Evolutionary conservation across 371 early-diverging fungal species (phyloP).

Genomic region (Nematocida sp.): DNA sequence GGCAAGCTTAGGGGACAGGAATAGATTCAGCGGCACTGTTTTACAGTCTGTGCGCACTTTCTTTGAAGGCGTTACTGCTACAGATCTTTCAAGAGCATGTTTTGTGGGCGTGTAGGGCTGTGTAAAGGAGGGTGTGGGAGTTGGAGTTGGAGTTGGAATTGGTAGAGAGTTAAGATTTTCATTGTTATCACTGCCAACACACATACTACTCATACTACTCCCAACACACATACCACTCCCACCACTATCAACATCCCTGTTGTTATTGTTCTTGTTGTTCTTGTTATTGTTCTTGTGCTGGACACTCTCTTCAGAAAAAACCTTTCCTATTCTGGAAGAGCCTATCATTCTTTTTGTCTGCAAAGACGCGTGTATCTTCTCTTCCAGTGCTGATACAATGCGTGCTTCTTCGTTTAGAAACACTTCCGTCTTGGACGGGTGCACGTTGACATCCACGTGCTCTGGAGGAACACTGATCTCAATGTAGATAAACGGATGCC

Average conservation of each 20-base stretch:
- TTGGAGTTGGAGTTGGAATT: neutral
- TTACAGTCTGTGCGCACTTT: conserved; percentile 11
- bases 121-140: neutral
- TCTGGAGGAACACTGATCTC: conserved; percentile 72
- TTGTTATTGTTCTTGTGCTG: neutral
- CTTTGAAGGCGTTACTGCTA: conserved; percentile 4
- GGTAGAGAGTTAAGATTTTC: too few relatives aligned
- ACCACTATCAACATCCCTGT: neutral
- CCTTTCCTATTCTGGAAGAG: neutral
- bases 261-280: neutral
- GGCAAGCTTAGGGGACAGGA: neutral
- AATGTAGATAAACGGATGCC: conserved; percentile 81
- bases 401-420: conserved; percentile 78
- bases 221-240: neutral
- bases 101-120: neutral
- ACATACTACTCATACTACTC: too few relatives aligned
- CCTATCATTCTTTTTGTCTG: conserved; percentile 20
- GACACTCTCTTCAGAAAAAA: neutral
- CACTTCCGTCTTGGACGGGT: conserved; percentile 87
- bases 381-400: conserved; percentile 66
- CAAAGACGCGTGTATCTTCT: neutral
- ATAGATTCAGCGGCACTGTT: conserved; percentile 25
- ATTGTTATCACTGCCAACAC: too few relatives aligned
- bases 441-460: conserved; percentile 90
- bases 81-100: neutral